These are phyloP conservation scores for Tylopilus balloui DNA, from an alignment of 768 basidiomycete genomes.

Conservation along the genomic window DNA sequence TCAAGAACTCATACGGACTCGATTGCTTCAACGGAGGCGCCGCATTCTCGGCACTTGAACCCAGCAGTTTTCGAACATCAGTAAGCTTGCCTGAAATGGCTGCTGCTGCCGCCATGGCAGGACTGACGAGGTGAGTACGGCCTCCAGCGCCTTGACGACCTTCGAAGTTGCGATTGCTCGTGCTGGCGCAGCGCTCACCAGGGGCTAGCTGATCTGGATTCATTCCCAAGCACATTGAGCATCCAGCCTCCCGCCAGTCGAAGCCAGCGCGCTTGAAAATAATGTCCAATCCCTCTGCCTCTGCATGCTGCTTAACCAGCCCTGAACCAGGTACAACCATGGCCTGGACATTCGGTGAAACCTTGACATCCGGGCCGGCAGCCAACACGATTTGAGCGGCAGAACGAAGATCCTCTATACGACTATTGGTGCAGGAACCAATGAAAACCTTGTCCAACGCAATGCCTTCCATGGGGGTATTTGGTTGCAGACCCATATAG, in stretches of 20 bases:
- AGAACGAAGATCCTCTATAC: conserved; percentile 85
- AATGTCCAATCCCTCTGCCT: conserved; percentile 81
- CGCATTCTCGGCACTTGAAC: conserved; percentile 41
- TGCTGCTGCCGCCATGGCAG: conserved; percentile 91
- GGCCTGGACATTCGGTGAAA: conserved; percentile 69
- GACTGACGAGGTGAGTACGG: conserved; percentile 82
- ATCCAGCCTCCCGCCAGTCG: conserved; percentile 93
- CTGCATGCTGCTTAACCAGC: conserved; percentile 85
- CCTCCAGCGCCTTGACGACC: conserved; percentile 86
- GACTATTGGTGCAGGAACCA: conserved; percentile 92
- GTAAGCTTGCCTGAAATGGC: conserved; percentile 82
- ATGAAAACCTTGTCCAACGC: conserved; percentile 87
- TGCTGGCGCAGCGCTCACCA: conserved; percentile 83
- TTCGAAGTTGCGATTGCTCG: conserved; percentile 92
- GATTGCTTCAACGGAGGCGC: conserved; percentile 62
- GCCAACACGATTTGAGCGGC: conserved; percentile 76
- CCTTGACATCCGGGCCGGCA: conserved; percentile 67
- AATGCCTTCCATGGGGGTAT: conserved; percentile 76
- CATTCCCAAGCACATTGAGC: conserved; percentile 96
- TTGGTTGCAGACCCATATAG: conserved; percentile 84
- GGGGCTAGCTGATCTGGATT: conserved; percentile 88
- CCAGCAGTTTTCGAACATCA: conserved; percentile 76
- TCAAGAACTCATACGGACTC: conserved; percentile 72
- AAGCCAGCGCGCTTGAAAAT: conserved; percentile 90
- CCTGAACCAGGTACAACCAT: conserved; percentile 95